phyloP scores from a whole-genome alignment of 1,284 basidiomycete genomes.

The Ganoderma lucidum region DNA sequence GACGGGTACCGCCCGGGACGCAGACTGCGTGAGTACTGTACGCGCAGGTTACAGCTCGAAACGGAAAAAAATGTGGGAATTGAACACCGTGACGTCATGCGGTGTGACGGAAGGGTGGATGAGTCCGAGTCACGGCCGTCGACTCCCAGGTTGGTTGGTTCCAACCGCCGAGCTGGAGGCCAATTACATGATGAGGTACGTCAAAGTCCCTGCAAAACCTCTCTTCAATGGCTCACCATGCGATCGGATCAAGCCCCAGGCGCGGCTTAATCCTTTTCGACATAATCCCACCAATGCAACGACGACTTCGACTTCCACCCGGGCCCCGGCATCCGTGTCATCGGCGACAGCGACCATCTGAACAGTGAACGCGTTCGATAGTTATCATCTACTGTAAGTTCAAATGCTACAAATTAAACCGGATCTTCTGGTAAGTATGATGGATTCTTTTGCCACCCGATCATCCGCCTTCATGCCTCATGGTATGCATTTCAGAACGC shows the following conservation, averaged over 20 bases:
- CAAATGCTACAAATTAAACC: neutral
- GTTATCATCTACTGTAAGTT: neutral
- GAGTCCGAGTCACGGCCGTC: too few relatives aligned
- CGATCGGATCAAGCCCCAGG: neutral
- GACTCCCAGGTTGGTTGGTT: too few relatives aligned
- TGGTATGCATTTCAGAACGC: neutral
- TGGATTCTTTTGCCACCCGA: neutral
- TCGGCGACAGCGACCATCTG: neutral
- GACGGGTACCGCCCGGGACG: too few relatives aligned
- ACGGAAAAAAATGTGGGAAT: too few relatives aligned
- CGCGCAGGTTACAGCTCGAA: too few relatives aligned
- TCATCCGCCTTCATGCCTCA: neutral
- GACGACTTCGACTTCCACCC: neutral
- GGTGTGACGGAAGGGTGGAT: too few relatives aligned
- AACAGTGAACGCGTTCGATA: neutral
- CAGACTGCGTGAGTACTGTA: too few relatives aligned
- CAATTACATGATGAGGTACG: neutral
- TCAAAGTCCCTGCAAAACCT: neutral
- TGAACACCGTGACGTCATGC: too few relatives aligned
- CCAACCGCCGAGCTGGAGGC: neutral
- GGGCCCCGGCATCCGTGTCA: neutral
- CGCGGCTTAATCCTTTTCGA: neutral
- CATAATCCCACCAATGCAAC: neutral
- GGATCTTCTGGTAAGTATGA: neutral
- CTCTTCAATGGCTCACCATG: neutral